Evolutionary conservation across 2,329 filamentous ascomycete genomes (phyloP).

Genomic region (Amauroascus verrucosus): DNA sequence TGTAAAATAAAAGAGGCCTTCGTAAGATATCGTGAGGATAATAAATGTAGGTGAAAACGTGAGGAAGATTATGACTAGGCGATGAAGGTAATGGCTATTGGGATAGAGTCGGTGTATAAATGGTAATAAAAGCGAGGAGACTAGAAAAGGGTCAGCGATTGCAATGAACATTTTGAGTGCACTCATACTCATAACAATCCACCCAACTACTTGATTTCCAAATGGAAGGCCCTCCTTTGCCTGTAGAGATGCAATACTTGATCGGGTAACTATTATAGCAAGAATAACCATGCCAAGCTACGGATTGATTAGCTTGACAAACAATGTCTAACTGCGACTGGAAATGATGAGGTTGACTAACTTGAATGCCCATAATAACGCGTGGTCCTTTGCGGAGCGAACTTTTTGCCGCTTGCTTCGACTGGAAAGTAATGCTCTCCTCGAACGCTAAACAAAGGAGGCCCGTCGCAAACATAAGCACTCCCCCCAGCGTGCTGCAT

Average conservation of each 20-base stretch:
- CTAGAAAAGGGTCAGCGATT: slow-evolving; percentile 31
- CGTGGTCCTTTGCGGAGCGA: slow-evolving; percentile 29
- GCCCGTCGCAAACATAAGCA: slow-evolving; percentile 66
- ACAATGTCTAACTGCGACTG: not conserved
- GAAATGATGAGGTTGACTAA: slow-evolving; percentile 18
- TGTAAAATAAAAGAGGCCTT: slow-evolving; percentile 87
- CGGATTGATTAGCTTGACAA: slow-evolving; percentile 10
- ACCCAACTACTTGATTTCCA: slow-evolving; percentile 80
- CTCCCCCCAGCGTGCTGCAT: slow-evolving; percentile 61
- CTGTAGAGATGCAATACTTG: slow-evolving; percentile 74
- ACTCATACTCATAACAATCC: slow-evolving; percentile 58
- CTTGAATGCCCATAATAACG: slow-evolving; percentile 39
- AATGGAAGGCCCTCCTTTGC: slow-evolving; percentile 72
- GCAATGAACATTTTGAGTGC: not conserved
- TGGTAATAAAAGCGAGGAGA: slow-evolving; percentile 65
- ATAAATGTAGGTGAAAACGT: slow-evolving; percentile 90
- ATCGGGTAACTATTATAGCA: slow-evolving; percentile 75
- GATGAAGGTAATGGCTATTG: slow-evolving; percentile 81
- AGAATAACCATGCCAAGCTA: slow-evolving; percentile 67
- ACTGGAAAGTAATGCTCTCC: slow-evolving; percentile 45
- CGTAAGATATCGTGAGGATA: slow-evolving; percentile 93
- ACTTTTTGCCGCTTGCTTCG: slow-evolving; percentile 17
- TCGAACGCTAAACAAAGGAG: slow-evolving; percentile 72
- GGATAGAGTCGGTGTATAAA: slow-evolving; percentile 70
- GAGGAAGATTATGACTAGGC: slow-evolving; percentile 78